Percentiles rank a stretch among this genome's conserved stretches.
Conservation (phyloP, 305 asterid genomes). For the Salvia sclarea region DNA sequence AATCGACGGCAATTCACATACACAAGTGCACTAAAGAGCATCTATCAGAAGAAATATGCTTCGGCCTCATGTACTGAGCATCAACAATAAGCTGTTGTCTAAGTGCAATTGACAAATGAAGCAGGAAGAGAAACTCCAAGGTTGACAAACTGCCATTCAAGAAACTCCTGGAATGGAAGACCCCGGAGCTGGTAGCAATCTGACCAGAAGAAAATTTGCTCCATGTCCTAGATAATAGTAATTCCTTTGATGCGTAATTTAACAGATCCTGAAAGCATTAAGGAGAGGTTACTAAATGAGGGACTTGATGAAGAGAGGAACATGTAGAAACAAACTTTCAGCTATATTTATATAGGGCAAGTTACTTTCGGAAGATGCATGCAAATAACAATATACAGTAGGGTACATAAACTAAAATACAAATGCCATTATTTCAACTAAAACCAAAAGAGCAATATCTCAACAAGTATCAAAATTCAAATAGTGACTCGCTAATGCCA, state of each 20-base stretch:
- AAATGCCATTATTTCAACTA: not conserved
- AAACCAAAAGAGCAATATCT: not conserved
- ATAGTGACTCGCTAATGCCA: not conserved
- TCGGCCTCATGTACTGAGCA: constrained; percentile 52
- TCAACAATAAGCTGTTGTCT: constrained; percentile 49
- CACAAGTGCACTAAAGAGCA: constrained; percentile 50
- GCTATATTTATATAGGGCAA: not conserved
- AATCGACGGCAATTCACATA: constrained; percentile 53
- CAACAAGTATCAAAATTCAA: constrained; percentile 1
- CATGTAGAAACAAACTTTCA: not conserved
- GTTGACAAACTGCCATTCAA: constrained; percentile 78
- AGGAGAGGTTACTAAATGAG: constrained; percentile 14
- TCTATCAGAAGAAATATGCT: constrained; percentile 48
- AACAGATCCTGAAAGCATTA: constrained; percentile 48
- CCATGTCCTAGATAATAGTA: constrained; percentile 80
- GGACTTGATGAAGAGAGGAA: not conserved
- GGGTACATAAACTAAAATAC: not conserved
- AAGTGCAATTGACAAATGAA: constrained; percentile 84
- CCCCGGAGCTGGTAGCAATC: constrained; percentile 55
- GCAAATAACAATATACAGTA: not conserved
- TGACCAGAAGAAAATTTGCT: constrained; percentile 68
- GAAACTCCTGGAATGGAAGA: constrained; percentile 77
- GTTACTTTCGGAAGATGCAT: constrained; percentile 3
- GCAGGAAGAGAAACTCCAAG: constrained; percentile 66
- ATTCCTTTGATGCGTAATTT: constrained; percentile 47